These are phyloP conservation scores for Cyclospora cayetanensis DNA, from an alignment of 169 alveolate species.

Conservation along the genomic window DNA sequence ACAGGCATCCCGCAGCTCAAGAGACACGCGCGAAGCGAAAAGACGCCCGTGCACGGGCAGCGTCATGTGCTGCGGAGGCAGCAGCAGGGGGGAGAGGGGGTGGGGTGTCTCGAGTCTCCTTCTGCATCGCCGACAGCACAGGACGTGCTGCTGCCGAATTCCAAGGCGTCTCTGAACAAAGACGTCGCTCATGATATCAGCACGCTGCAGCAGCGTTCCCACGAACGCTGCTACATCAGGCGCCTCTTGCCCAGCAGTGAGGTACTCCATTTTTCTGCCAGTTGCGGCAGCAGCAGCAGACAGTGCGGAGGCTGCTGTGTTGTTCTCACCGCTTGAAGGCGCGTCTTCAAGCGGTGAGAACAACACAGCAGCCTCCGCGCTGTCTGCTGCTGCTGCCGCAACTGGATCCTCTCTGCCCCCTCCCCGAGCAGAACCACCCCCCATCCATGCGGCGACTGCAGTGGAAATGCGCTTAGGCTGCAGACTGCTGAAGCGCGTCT, in stretches of 20 bases:
- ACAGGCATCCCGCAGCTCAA: not conserved
- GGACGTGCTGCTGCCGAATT: not conserved
- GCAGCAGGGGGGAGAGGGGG: not conserved
- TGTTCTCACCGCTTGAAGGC: not conserved
- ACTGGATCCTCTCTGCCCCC: not conserved
- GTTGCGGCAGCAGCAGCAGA: not conserved
- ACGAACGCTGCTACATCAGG: not conserved
- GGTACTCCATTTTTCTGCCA: not conserved
- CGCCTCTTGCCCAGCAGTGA: not conserved
- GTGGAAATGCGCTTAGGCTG: not conserved
- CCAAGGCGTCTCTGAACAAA: not conserved
- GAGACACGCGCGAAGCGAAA: not conserved
- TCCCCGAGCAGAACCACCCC: not conserved
- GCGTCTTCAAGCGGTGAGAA: not conserved
- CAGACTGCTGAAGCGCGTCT: not conserved
- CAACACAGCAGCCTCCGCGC: not conserved
- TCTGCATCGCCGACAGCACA: not conserved
- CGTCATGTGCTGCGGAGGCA: not conserved
- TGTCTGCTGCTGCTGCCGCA: not conserved
- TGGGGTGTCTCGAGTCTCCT: not conserved
- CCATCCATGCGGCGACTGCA: not conserved
- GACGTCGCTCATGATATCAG: not conserved
- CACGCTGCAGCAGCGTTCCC: not conserved
- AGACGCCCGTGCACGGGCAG: not conserved
- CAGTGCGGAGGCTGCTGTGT: not conserved